Base-by-base conservation (phyloP, 1,284 basidiomycete genomes). In the Fomitopsis betulina region DNA sequence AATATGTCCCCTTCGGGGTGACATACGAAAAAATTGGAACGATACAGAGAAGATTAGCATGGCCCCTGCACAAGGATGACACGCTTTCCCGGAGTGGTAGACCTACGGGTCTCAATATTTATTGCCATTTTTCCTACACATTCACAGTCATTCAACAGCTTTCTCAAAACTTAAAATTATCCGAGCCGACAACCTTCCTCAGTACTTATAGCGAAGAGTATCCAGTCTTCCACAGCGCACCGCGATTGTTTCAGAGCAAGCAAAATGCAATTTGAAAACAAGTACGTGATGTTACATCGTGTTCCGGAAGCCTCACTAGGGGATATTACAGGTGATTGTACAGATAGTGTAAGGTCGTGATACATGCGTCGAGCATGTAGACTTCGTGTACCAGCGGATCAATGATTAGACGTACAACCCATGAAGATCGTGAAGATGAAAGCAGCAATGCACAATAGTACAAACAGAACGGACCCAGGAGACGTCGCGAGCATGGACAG, bases 11-110 rank as follows among this genome's bases (percentile, higher is more conserved):
- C n/a, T n/a, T n/a, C n/a, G n/a, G n/a, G n/a, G n/a, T n/a, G n/a
- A n/a, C n/a, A n/a, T n/a, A n/a, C n/a, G n/a, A n/a, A n/a, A n/a
- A n/a, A n/a, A n/a, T n/a, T n/a, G n/a, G n/a, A n/a, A n/a, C 63
- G 63, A 64, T 64, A 64, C 63, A 64, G 63, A 64, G 63, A 64
- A 64, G 63, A 64, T 64, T 64, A 64, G 63, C 63, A 64, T 64
- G 63, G 63, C 63, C 63, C 63, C 63, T 64, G 63, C 63, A 64
- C 63, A 64, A 64, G 63, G 63, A 64, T 64, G 63, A 64, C 63
- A 64, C 63, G 63, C 63, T 64, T 64, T 64, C 63, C 63, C 63
- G 63, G 63, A 64, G 63, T 64, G 63, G 63, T 64, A 64, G 63
- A 64, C 60, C 63, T 64, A 64, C 60, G 63, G 63, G 60, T 64